Conservation (phyloP, 257 asterid genomes). For the Petunia axillaris region DNA sequence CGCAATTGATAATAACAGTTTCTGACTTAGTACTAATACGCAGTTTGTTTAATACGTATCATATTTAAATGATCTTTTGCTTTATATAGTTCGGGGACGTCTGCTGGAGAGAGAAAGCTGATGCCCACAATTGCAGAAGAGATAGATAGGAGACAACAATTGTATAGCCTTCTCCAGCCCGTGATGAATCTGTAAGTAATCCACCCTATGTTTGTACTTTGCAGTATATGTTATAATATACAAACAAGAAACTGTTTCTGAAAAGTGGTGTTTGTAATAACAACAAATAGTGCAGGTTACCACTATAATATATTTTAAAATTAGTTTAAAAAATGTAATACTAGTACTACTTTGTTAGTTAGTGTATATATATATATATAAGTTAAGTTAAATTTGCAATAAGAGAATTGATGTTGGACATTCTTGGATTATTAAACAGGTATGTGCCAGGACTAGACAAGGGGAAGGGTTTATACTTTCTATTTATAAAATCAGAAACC, state of each 20-base stretch:
- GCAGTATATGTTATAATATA: no score
- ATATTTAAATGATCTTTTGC: not conserved
- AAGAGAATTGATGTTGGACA: not conserved
- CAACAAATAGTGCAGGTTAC: not conserved
- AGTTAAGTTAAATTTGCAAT: not conserved
- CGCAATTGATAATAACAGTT: not conserved
- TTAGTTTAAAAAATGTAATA: no score
- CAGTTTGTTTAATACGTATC: not conserved
- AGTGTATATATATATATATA: no score
- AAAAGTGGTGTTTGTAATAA: no score
- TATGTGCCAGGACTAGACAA: slow-evolving; percentile 70
- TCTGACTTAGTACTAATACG: not conserved
- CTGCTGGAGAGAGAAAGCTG: slow-evolving; percentile 88
- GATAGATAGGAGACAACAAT: slow-evolving; percentile 68
- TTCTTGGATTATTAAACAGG: slow-evolving; percentile 36
- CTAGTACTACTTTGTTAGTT: no score
- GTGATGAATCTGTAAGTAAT: slow-evolving; percentile 80
- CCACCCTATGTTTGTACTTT: no score
- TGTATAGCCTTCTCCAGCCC: slow-evolving; percentile 78
- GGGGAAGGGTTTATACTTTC: slow-evolving; percentile 77
- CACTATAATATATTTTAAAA: not conserved
- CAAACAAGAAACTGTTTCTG: no score
- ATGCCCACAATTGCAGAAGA: slow-evolving; percentile 82
- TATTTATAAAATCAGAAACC: slow-evolving; percentile 69
- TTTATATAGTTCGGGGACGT: slow-evolving; percentile 75